phyloP scores from a whole-genome alignment of 441 rosid genomes.

The Geranium incanum region DNA sequence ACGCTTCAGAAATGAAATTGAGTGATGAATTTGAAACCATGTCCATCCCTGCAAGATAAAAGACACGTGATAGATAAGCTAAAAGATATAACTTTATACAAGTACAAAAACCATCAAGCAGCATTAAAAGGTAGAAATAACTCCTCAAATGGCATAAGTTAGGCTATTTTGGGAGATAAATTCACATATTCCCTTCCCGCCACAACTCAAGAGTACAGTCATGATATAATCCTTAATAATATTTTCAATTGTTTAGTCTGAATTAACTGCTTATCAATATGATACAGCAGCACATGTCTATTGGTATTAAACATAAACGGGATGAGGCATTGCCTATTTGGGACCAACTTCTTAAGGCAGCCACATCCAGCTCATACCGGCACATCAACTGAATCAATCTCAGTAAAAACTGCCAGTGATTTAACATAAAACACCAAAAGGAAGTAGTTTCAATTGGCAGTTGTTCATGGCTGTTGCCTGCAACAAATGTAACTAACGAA shows the following conservation, averaged over 20 bases:
- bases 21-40: neutral
- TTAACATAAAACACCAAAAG: no score
- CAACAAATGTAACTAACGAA: no score
- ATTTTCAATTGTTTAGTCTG: neutral
- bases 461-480: no score
- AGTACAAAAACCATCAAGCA: neutral
- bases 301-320: no score
- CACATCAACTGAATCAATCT: no score
- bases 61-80: neutral
- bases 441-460: no score
- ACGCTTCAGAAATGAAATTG: neutral
- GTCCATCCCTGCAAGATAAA: neutral
- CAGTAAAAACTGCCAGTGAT: no score
- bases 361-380: no score
- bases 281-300: neutral
- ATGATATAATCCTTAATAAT: no score
- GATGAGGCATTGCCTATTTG: no score
- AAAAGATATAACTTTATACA: neutral
- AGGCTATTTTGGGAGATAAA: neutral
- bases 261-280: neutral
- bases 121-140: neutral
- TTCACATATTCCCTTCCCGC: neutral
- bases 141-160: neutral
- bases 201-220: neutral
- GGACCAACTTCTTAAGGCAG: no score